These are phyloP conservation scores for Pseudofabraea citricarpa DNA, from an alignment of 2,329 filamentous ascomycete species.

Conservation along the genomic window DNA sequence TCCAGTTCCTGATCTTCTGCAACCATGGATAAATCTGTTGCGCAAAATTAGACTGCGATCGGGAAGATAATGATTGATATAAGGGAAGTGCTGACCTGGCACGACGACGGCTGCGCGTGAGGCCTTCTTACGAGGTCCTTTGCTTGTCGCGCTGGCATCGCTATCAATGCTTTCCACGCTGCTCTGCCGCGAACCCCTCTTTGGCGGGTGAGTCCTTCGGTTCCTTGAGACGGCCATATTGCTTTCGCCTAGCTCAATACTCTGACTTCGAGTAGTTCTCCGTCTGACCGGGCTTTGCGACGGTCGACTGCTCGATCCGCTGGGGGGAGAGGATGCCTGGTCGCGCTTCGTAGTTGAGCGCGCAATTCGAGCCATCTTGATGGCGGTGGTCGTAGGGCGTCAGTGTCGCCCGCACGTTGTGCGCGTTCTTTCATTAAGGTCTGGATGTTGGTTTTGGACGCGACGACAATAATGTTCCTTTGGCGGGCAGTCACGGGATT, in stretches of 20 bases:
- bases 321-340: conserved; percentile 23
- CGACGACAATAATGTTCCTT: too few species aligned
- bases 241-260: conserved; percentile 27
- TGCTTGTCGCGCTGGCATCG: conserved; percentile 10
- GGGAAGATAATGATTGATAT: too few species aligned
- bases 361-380: background rate
- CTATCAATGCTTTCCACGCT: conserved; percentile 20
- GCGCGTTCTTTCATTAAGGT: background rate
- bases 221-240: conserved; percentile 5
- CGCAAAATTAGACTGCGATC: conserved; percentile 6
- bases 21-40: conserved; percentile 22
- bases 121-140: conserved; percentile 14
- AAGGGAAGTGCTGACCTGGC: background rate
- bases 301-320: conserved; percentile 5
- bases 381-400: background rate
- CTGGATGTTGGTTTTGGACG: too few species aligned
- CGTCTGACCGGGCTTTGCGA: conserved; percentile 15
- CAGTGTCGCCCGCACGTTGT: background rate
- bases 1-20: conserved; percentile 16
- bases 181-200: conserved; percentile 11
- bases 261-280: conserved; percentile 31
- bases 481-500: too few species aligned
- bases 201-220: background rate
- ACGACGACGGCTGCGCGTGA: background rate
- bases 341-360: conserved; percentile 16